Evolutionary conservation across 352 stramenopile species (phyloP).

Genomic region (Phytophthora sansomeana): DNA sequence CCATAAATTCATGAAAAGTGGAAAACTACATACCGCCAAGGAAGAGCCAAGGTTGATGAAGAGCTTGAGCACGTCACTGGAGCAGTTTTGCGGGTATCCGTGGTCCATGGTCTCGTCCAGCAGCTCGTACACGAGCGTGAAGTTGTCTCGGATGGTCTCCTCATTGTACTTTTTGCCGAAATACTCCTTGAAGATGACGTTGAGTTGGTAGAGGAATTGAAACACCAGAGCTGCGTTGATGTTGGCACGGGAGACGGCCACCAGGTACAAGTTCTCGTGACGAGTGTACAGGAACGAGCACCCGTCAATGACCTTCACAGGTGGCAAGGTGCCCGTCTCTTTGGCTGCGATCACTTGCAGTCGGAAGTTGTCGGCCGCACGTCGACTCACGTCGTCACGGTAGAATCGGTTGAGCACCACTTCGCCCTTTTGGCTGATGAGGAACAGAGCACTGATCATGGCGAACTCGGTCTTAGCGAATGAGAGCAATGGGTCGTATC

Average conservation of each 20-base stretch:
- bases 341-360: slow-evolving; percentile 96
- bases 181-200: slow-evolving; percentile 97
- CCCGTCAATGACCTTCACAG: slow-evolving; percentile 96
- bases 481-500: slow-evolving; percentile 15
- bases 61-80: slow-evolving; percentile 97
- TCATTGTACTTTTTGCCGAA: slow-evolving; percentile 98
- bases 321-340: slow-evolving; percentile 94
- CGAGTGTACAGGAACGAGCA: slow-evolving; percentile 98
- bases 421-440: slow-evolving; percentile 86
- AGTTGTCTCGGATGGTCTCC: slow-evolving; percentile 98
- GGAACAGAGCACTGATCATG: slow-evolving; percentile 86
- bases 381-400: slow-evolving; percentile 79
- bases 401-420: slow-evolving; percentile 88
- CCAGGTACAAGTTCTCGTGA: slow-evolving; percentile 98
- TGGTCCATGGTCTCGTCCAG: slow-evolving; percentile 99
- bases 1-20: neutral
- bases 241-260: slow-evolving; percentile 97
- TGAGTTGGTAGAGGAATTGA: slow-evolving; percentile 97
- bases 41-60: slow-evolving; percentile 97
- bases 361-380: slow-evolving; percentile 73
- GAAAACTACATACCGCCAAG: slow-evolving; percentile 42
- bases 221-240: slow-evolving; percentile 97
- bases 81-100: slow-evolving; percentile 98
- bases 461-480: neutral
- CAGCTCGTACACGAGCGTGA: slow-evolving; percentile 99